phyloP scores from a whole-genome alignment of 176 grass and related monocot species.

The Miscanthus lutarioriparius region DNA sequence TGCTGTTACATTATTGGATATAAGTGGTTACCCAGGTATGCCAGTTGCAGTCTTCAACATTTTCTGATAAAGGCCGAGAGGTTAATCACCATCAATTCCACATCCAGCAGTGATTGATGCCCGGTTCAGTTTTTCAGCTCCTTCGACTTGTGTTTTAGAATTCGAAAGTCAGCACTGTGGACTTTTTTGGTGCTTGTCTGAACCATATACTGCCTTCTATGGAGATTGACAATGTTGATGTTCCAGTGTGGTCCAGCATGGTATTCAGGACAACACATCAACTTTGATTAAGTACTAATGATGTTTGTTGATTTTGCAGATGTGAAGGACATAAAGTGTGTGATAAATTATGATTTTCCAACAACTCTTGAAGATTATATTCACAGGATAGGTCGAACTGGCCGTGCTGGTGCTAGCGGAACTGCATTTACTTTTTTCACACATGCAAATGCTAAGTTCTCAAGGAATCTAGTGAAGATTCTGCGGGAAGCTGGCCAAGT shows the following conservation, averaged over 20 bases:
- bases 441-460: constrained; percentile 63
- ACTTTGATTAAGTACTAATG: constrained; percentile 30
- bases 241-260: constrained; percentile 40
- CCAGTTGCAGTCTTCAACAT: constrained; percentile 27
- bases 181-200: constrained; percentile 43
- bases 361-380: constrained; percentile 95
- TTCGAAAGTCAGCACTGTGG: constrained; percentile 24
- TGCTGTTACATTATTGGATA: constrained; percentile 36
- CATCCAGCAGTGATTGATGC: constrained; percentile 55
- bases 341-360: constrained; percentile 98
- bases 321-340: constrained; percentile 99
- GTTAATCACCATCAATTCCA: constrained; percentile 83
- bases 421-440: constrained; percentile 94
- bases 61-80: constrained; percentile 38
- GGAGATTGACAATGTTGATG: constrained; percentile 54
- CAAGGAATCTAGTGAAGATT: constrained; percentile 85
- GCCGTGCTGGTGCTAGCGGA: constrained; percentile 87
- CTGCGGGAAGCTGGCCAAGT: constrained; percentile 76
- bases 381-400: constrained; percentile 95
- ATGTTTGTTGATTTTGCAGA: constrained; percentile 65
- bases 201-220: constrained; percentile 46
- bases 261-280: constrained; percentile 27
- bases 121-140: constrained; percentile 82
- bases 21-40: constrained; percentile 30
- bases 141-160: constrained; percentile 58